A percentile compares a stretch with the other conserved stretches of the same genome.
phyloP scores from a whole-genome alignment of 2,329 filamentous ascomycete genomes.

The Phyllosticta paracitricarpa region DNA sequence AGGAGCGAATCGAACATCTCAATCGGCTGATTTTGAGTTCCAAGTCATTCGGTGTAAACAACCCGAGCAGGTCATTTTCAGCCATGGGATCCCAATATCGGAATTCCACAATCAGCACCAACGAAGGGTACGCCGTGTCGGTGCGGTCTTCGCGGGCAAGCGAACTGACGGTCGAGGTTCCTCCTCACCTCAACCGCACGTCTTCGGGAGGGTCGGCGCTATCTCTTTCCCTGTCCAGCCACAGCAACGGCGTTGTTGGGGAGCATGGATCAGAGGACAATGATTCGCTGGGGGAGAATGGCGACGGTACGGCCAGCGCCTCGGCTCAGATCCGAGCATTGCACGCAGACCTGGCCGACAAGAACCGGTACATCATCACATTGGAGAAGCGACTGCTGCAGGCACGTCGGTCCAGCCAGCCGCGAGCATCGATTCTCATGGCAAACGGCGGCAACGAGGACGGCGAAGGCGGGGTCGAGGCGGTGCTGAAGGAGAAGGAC shows the following conservation, averaged over 20 bases:
- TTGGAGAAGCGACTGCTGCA: conserved; percentile 87
- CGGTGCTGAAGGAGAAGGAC: conserved; percentile 77
- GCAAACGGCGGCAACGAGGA: conserved; percentile 51
- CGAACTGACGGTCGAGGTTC: conserved; percentile 32
- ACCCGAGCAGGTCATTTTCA: conserved; percentile 30
- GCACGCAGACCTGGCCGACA: conserved; percentile 90
- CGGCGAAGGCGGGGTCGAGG: conserved; percentile 66
- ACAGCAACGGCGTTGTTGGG: conserved; percentile 14
- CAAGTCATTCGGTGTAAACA: conserved; percentile 88
- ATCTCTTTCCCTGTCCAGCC: conserved; percentile 18
- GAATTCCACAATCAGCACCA: conserved; percentile 31
- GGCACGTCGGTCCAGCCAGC: conserved; percentile 80
- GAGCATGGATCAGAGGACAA: conserved; percentile 27
- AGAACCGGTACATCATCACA: conserved; percentile 91
- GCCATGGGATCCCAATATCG: conserved; percentile 22
- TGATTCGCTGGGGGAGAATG: conserved; percentile 63
- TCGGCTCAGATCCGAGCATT: conserved; percentile 82
- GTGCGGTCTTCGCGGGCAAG: conserved; percentile 28
- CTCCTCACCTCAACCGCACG: conserved; percentile 16
- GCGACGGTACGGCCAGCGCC: conserved; percentile 74
- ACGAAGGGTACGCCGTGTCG: conserved; percentile 40
- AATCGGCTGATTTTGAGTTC: conserved; percentile 92
- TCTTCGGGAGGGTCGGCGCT: conserved; percentile 16
- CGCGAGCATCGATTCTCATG: conserved; percentile 70
- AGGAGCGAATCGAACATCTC: conserved; percentile 93